These are phyloP conservation scores for Lachancea fermentati DNA, from an alignment of 805 yeast genomes.

Conservation along the genomic window DNA sequence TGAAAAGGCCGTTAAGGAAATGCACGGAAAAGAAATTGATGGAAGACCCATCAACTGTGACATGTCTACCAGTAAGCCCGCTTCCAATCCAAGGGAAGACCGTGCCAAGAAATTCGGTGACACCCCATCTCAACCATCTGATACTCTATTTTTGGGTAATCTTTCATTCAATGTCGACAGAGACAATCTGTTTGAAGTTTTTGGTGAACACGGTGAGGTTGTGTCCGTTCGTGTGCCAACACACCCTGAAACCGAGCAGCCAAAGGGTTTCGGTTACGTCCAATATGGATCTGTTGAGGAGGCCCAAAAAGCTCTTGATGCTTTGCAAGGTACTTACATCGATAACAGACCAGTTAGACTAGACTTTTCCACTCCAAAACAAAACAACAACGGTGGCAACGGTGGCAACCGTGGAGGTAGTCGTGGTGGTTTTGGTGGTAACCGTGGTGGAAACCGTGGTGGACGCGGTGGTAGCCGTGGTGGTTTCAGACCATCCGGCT, in stretches of 20 bases:
- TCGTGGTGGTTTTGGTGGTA: slow-evolving; percentile 35
- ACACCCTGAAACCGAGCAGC: slow-evolving; percentile 97
- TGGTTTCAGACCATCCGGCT: slow-evolving; percentile 36
- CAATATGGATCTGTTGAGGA: slow-evolving; percentile 84
- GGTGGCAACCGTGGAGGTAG: slow-evolving; percentile 41
- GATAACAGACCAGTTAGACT: slow-evolving; percentile 92
- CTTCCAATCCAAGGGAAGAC: slow-evolving; percentile 51
- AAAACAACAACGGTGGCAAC: slow-evolving; percentile 39
- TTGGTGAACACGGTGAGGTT: slow-evolving; percentile 75
- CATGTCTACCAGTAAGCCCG: slow-evolving; percentile 79
- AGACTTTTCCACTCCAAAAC: slow-evolving; percentile 91
- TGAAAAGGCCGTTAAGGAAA: slow-evolving; percentile 75
- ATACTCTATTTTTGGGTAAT: slow-evolving; percentile 94
- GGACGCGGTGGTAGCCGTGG: slow-evolving; percentile 29
- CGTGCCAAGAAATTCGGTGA: slow-evolving; percentile 92
- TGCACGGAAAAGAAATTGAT: slow-evolving; percentile 92
- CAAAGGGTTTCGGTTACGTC: slow-evolving; percentile 98
- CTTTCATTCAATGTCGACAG: slow-evolving; percentile 85
- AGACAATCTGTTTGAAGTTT: slow-evolving; percentile 67
- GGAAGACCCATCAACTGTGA: slow-evolving; percentile 96
- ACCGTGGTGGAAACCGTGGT: slow-evolving; percentile 26
- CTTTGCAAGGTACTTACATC: slow-evolving; percentile 81
- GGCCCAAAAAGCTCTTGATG: slow-evolving; percentile 83
- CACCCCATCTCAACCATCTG: slow-evolving; percentile 85
- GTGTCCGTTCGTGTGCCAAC: slow-evolving; percentile 93